Evolutionary conservation across 345 rosid species (phyloP).

Genomic region (Rhodamnia argentea): DNA sequence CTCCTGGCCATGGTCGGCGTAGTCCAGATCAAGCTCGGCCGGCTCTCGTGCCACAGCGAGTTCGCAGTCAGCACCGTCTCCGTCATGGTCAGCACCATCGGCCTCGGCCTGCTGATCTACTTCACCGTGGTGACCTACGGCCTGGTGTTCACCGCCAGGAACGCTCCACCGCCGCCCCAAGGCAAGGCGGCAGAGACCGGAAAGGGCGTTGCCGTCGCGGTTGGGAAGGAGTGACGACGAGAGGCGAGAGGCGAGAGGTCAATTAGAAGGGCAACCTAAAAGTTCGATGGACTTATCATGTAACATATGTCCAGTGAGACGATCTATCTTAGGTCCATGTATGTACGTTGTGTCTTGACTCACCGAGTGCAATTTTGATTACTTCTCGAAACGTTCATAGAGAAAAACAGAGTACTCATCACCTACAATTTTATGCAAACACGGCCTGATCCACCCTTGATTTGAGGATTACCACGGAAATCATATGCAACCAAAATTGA

Average conservation of each 20-base stretch:
- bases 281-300: not conserved
- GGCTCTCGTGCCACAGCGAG: not conserved
- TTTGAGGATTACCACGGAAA: not conserved
- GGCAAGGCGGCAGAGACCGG: not conserved
- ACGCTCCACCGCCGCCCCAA: not conserved
- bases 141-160: not conserved
- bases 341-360: not conserved
- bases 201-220: not conserved
- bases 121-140: constrained; percentile 2
- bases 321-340: not conserved
- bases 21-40: constrained; percentile 2
- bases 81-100: not conserved
- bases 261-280: not conserved
- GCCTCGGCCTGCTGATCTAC: not conserved
- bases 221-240: not conserved
- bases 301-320: not conserved
- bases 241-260: not conserved
- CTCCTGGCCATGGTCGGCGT: constrained; percentile 4
- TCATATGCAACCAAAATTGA: not conserved
- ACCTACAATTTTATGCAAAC: not conserved
- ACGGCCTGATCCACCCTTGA: not conserved
- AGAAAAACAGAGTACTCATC: not conserved
- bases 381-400: not conserved
- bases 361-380: not conserved
- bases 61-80: not conserved